Percentiles rank a stretch among this genome's conserved stretches.
phyloP scores from a whole-genome alignment of 495 filamentous ascomycete genomes.

The Xylaria telfairii region DNA sequence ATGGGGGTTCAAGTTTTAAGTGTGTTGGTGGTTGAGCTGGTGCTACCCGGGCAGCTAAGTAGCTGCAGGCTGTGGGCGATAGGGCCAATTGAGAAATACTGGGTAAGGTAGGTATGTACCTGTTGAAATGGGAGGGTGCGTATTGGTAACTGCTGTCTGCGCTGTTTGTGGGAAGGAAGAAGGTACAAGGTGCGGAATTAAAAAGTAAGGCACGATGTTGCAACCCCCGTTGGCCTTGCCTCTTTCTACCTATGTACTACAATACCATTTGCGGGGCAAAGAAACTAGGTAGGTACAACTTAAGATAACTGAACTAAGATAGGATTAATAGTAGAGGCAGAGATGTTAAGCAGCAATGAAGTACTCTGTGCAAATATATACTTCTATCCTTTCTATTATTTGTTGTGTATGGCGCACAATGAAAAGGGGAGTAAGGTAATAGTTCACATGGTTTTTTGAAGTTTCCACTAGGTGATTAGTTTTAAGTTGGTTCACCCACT shows the following conservation, averaged over 20 bases:
- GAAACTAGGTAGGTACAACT: too few relatives aligned
- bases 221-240: background rate
- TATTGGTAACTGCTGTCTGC: background rate
- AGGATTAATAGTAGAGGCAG: background rate
- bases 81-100: background rate
- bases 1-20: background rate
- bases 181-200: background rate
- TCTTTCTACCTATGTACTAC: background rate
- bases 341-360: too few relatives aligned
- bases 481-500: background rate
- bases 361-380: too few relatives aligned
- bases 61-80: background rate
- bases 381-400: too few relatives aligned
- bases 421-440: background rate
- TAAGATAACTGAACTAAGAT: too few relatives aligned
- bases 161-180: slow-evolving; percentile 1
- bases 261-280: background rate
- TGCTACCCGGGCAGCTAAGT: background rate
- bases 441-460: background rate
- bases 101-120: background rate
- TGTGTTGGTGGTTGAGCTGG: background rate
- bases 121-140: background rate
- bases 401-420: background rate
- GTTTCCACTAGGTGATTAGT: background rate
- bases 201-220: slow-evolving; percentile 2